Conservation (phyloP, 2,329 filamentous ascomycete species). For the Didymella exigua region DNA sequence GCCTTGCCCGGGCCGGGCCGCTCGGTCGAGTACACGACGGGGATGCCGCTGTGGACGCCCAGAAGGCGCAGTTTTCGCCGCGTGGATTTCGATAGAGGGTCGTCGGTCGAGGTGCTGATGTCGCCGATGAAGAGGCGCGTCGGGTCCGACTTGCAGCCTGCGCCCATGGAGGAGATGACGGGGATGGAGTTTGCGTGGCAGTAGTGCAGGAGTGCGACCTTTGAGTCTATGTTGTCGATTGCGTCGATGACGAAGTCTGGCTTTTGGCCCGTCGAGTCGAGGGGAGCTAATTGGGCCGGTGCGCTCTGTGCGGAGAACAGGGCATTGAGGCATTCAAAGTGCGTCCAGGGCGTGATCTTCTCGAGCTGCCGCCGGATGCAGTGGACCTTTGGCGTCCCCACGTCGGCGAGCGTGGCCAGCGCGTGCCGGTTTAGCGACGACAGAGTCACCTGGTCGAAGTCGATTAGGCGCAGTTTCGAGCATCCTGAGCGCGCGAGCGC, state of each 20-base stretch:
- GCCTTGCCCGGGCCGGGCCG: slow-evolving; percentile 90
- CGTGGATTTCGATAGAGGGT: slow-evolving; percentile 84
- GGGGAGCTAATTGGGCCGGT: slow-evolving; percentile 68
- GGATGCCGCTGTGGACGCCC: slow-evolving; percentile 83
- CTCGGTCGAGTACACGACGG: slow-evolving; percentile 91
- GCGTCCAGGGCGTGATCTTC: slow-evolving; percentile 88
- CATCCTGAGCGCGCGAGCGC: slow-evolving; percentile 89
- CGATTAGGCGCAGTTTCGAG: slow-evolving; percentile 83
- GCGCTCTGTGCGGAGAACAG: slow-evolving; percentile 76
- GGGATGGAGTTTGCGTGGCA: slow-evolving; percentile 78
- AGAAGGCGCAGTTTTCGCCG: slow-evolving; percentile 75
- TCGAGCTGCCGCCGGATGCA: slow-evolving; percentile 80
- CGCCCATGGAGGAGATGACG: slow-evolving; percentile 95
- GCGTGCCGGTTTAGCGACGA: slow-evolving; percentile 96
- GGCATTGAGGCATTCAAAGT: slow-evolving; percentile 84
- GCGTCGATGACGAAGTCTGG: slow-evolving; percentile 95
- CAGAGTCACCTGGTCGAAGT: slow-evolving; percentile 97
- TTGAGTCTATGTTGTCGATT: slow-evolving; percentile 98
- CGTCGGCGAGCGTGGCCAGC: slow-evolving; percentile 89
- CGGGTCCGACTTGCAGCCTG: slow-evolving; percentile 86
- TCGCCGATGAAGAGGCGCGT: slow-evolving; percentile 90
- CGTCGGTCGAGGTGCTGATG: slow-evolving; percentile 85
- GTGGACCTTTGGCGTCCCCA: slow-evolving; percentile 89
- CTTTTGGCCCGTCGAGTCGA: slow-evolving; percentile 61
- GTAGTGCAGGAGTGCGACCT: slow-evolving; percentile 87